Base-by-base conservation (phyloP, 1,139 yeast species). In the Saccharomyces hybrid region DNA sequence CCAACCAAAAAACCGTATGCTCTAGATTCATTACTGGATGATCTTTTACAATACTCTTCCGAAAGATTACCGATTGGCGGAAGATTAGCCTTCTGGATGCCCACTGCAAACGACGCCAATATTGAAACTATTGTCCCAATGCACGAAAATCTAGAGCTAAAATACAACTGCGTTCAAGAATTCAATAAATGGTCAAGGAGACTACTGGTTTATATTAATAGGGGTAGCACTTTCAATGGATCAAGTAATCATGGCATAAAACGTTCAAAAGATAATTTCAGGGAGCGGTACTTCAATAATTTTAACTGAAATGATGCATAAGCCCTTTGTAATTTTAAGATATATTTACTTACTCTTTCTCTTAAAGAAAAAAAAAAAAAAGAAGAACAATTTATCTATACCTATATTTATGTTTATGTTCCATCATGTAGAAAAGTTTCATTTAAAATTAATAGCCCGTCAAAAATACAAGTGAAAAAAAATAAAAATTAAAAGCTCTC, bases 61-160 rank as follows among this genome's bases (percentile, higher is more conserved):
- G 75, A 77, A 8, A 79, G 93, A 63, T 75, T 93, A 55, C 88
- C 86, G 0, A 74, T 83, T 2, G 80, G 80, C 9, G 97, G 97
- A 0, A 74, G 98, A 58, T 75, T 93, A 42, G 88, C 95, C 26
- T 91, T 90, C 69, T 93, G 99, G 99, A 88, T 93, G 95, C 99
- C 99, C 0, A 87, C 96, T 0, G 96, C 97, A 1, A 90, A 90
- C 66, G 96, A 88, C 62, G 96, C 88, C 60, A 84, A 82, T 61
- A 70, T 75, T 13, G 83, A 84, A 56, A 82, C 87, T 38, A 77
- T 81, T 55, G 83, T 91, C 46, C 98, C 98, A 1, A 83, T 83
- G 62, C 97, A 93, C 70, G 78, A 81, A 56, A 81, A 80, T 50
- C 71, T 93, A 56, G 86, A 87, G 65, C 74, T 90, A 58, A 71